Evolutionary conservation across 306 rosid species (phyloP).

Genomic region (Pterocarpus macrocarpus): DNA sequence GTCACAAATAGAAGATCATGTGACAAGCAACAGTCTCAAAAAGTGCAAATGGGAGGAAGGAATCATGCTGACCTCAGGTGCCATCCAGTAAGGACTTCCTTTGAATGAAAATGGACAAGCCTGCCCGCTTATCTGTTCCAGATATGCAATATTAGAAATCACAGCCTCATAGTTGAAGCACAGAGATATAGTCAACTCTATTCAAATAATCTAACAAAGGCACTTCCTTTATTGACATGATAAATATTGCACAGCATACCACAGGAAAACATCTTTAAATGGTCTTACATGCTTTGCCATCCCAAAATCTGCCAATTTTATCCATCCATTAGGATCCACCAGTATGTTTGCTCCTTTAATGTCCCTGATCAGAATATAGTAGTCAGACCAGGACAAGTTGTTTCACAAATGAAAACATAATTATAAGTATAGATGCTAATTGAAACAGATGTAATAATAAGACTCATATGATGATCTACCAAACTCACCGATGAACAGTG

Average conservation of each 20-base stretch:
- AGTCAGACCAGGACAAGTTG: conserved; percentile 60
- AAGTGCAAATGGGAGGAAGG: not conserved
- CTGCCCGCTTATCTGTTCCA: conserved; percentile 72
- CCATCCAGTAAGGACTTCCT: conserved; percentile 99
- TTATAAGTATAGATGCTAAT: conserved; percentile 6
- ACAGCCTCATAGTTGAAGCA: conserved; percentile 41
- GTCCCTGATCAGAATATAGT: conserved; percentile 69
- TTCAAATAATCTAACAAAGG: conserved; percentile 59
- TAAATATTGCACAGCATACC: conserved; percentile 46
- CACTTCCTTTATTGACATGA: not conserved
- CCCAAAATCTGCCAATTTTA: conserved; percentile 96
- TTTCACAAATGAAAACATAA: conserved; percentile 57
- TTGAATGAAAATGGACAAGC: conserved; percentile 87
- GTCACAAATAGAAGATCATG: conserved; percentile 38
- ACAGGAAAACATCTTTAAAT: conserved; percentile 66
- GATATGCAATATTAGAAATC: conserved; percentile 47
- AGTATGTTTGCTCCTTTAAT: conserved; percentile 97
- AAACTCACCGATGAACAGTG: conserved; percentile 88
- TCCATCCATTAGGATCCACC: conserved; percentile 89
- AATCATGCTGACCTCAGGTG: conserved; percentile 83
- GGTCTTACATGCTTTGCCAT: conserved; percentile 96
- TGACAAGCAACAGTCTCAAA: conserved; percentile 27
- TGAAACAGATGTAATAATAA: conserved; percentile 32
- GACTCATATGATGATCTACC: conserved; percentile 3
- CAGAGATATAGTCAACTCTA: conserved; percentile 58